Conservation (phyloP, 139 green algal species). For the Volvox reticuliferus region DNA sequence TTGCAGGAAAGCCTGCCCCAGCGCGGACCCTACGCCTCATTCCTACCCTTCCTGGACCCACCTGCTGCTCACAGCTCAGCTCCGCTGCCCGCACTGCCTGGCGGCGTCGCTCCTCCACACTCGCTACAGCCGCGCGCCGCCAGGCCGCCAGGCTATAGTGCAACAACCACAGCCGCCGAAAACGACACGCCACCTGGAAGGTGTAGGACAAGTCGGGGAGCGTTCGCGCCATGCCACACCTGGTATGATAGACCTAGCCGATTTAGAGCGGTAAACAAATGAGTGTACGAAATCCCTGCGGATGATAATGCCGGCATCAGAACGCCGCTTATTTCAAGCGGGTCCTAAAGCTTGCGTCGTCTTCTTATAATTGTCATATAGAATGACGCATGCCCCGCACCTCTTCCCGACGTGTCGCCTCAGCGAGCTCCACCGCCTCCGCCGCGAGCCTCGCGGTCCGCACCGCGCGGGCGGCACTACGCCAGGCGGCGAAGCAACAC, state of each 20-base stretch:
- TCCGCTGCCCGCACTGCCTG: neutral
- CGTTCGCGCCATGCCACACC: no score
- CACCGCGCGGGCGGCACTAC: neutral
- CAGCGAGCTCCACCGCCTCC: slow-evolving; percentile 37
- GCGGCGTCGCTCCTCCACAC: neutral
- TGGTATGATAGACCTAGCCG: no score
- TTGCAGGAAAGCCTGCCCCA: neutral
- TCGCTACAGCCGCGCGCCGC: neutral
- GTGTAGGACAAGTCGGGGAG: neutral
- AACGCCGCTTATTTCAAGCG: neutral
- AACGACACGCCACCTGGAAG: slow-evolving; percentile 27
- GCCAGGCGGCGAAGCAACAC: slow-evolving; percentile 1
- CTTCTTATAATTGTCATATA: no score
- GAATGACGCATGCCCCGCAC: neutral
- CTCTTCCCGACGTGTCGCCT: neutral
- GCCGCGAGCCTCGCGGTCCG: slow-evolving; percentile 11
- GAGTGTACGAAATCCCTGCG: neutral
- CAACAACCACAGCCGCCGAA: slow-evolving; percentile 39
- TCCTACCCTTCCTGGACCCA: neutral
- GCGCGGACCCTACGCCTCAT: neutral
- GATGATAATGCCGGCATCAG: neutral
- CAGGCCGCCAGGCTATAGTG: neutral
- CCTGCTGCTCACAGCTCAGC: neutral
- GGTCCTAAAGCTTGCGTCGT: no score
- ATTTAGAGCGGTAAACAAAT: no score